Conservation (phyloP, 73 alveolate genomes). For the Tetrahymena thermophila region DNA sequence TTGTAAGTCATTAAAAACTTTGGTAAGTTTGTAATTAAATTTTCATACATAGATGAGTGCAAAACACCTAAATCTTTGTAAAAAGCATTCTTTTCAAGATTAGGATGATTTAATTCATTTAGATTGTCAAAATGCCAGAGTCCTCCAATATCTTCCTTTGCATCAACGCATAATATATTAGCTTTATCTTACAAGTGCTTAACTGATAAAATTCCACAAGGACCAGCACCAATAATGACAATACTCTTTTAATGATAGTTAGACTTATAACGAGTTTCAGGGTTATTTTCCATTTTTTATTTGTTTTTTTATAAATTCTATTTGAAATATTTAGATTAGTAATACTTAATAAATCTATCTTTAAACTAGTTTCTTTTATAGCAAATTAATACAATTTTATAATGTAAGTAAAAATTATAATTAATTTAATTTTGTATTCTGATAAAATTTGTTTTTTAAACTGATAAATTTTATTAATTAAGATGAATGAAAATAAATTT, state of each 20-base stretch:
- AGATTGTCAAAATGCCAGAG: not conserved
- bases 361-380: no score
- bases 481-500: no score
- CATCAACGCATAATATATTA: not conserved
- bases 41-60: not conserved
- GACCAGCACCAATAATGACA: slow-evolving; percentile 1
- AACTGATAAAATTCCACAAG: not conserved
- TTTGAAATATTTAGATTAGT: no score
- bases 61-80: not conserved
- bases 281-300: not conserved
- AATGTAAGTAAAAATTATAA: no score
- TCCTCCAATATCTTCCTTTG: not conserved
- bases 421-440: no score
- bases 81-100: not conserved
- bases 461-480: no score
- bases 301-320: not conserved
- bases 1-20: not conserved
- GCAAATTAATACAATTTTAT: no score
- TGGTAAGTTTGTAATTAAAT: not conserved
- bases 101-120: not conserved
- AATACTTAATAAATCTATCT: not conserved
- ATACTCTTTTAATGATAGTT: not conserved
- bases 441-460: no score
- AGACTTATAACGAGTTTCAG: not conserved
- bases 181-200: not conserved